Base-by-base conservation (phyloP, 129 eudicot species). In the Logfia minima region DNA sequence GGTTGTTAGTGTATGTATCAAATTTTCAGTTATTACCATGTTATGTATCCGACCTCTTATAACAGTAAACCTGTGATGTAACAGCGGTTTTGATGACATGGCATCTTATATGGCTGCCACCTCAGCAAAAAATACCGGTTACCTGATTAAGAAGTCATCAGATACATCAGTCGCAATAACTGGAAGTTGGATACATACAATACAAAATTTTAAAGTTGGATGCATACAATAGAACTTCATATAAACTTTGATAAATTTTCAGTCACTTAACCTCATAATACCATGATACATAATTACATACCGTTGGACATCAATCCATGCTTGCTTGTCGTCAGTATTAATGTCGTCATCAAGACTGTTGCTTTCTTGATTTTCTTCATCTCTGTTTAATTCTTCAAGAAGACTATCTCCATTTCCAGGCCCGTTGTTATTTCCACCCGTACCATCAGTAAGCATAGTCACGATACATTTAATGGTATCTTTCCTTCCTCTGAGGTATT, bases 361-460 rank as follows among this genome's bases (percentile, higher is more conserved):
- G 66, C 66, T 86, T 39, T 91, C 98, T 85, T 91, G 98, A 87
- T 84, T 87, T 85, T 91, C 98, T 82, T 94, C 98, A 72, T 94
- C 97, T 82, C 97, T 89, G 81, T 91, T 94, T 78, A 94, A 81
- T 87, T 94, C 98, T 83, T 94, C 98, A 84, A 94, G 98, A 60
- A 94, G 97, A 72, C 98, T 91, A 80, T 91, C 98, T 74, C 97
- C 97, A 14, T 77, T 83, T 68, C 96, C 97, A 62, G 91, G 87
- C 51, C 88, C 90, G 68, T 51, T 88, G 51, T 83, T 80, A 83
- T 84, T 90, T 66, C 98, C 98, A 82, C 91, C 89, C 48, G 88
- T 86, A 19, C 98, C 97, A 86, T 91, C 98, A 16, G 98, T 94
- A 75, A 94, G 97, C 98, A 94, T 91, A 68, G 98, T 94, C 72